Evolutionary conservation across 2,329 filamentous ascomycete species (phyloP).

Genomic region (Cercospora nicotianae): DNA sequence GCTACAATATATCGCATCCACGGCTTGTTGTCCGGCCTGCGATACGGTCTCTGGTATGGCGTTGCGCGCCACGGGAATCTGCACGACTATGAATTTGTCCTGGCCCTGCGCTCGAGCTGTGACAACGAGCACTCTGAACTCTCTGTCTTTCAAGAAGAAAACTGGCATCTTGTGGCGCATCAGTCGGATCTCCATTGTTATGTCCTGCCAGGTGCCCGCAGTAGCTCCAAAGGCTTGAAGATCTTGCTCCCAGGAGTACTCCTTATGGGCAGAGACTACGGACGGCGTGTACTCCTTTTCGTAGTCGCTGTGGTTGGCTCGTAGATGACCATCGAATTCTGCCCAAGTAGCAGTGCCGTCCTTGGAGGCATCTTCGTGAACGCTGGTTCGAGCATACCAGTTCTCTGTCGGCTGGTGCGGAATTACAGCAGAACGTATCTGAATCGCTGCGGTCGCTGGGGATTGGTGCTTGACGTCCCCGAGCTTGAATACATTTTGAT

Average conservation of each 20-base stretch:
- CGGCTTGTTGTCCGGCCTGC: constrained; percentile 34
- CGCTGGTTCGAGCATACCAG: constrained; percentile 65
- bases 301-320: constrained; percentile 57
- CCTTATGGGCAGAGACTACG: constrained; percentile 50
- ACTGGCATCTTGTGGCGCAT: constrained; percentile 65
- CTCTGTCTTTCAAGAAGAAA: constrained; percentile 59
- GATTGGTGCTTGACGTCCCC: constrained; percentile 53
- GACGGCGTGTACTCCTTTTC: constrained; percentile 61
- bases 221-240: not conserved
- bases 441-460: constrained; percentile 54
- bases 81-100: constrained; percentile 39
- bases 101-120: constrained; percentile 42
- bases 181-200: constrained; percentile 56
- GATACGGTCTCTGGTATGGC: not conserved
- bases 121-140: constrained; percentile 67
- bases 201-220: constrained; percentile 33
- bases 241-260: constrained; percentile 7
- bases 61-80: constrained; percentile 40
- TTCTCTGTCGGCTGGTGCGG: constrained; percentile 47
- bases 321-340: constrained; percentile 63
- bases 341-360: constrained; percentile 60
- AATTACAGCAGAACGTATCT: constrained; percentile 49
- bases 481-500: constrained; percentile 48
- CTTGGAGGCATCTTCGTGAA: constrained; percentile 56
- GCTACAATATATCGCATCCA: constrained; percentile 43